Evolutionary conservation across 2,329 filamentous ascomycete species (phyloP).

Genomic region (Peltaster fructicola): DNA sequence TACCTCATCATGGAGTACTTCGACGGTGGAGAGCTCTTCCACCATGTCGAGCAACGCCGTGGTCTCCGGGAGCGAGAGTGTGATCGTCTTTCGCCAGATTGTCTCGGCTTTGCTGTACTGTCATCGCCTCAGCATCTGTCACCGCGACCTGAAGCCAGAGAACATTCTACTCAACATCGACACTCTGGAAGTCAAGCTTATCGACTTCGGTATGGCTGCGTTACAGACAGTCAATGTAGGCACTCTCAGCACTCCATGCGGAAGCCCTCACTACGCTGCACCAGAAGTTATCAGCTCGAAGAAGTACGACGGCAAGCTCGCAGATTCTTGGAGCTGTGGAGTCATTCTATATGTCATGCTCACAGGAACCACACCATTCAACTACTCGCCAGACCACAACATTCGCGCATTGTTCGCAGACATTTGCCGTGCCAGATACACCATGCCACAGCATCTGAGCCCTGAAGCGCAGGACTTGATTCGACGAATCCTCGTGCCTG

Average conservation of each 20-base stretch:
- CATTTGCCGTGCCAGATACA: slow-evolving; percentile 32
- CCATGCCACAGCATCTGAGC: slow-evolving; percentile 35
- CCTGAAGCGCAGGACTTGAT: slow-evolving; percentile 62
- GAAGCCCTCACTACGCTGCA: slow-evolving; percentile 90
- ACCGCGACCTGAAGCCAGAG: slow-evolving; percentile 90
- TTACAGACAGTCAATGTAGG: slow-evolving; percentile 66
- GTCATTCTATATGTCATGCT: slow-evolving; percentile 81
- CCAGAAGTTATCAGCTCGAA: slow-evolving; percentile 70
- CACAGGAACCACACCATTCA: slow-evolving; percentile 67
- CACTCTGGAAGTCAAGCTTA: slow-evolving; percentile 65
- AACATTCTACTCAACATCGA: slow-evolving; percentile 74
- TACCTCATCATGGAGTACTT: slow-evolving; percentile 92
- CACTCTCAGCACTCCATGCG: slow-evolving; percentile 74
- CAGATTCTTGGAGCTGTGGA: slow-evolving; percentile 89
- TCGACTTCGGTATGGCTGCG: slow-evolving; percentile 96
- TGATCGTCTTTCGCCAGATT: slow-evolving; percentile 82
- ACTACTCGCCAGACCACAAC: slow-evolving; percentile 42
- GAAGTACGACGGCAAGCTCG: slow-evolving; percentile 66
- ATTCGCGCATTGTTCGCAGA: slow-evolving; percentile 45
- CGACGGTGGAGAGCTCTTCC: slow-evolving; percentile 68
- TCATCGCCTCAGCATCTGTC: slow-evolving; percentile 86
- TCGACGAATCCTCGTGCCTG: slow-evolving; percentile 56
- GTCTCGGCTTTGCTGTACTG: slow-evolving; percentile 84
- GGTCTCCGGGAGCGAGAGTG: slow-evolving; percentile 60
- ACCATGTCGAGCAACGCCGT: slow-evolving; percentile 60